These are phyloP conservation scores for Ceratocystis lukuohia DNA, from an alignment of 2,329 filamentous ascomycete species.

Conservation along the genomic window DNA sequence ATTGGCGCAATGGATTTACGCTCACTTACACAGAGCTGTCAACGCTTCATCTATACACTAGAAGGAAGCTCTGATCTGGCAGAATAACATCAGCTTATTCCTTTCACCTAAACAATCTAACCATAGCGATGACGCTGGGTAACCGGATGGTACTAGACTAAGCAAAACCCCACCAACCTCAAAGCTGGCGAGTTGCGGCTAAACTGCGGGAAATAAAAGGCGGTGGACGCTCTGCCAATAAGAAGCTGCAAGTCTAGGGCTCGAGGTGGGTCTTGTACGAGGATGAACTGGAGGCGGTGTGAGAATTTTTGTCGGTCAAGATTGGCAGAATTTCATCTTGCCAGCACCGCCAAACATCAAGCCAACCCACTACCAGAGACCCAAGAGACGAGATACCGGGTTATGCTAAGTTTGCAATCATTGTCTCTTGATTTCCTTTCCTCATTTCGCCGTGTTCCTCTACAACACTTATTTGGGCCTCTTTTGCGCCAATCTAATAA, in stretches of 20 bases:
- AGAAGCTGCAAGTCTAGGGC: not conserved
- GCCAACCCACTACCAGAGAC: not conserved
- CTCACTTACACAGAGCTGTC: not conserved
- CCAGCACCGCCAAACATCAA: conserved; percentile 8
- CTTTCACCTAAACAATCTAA: not conserved
- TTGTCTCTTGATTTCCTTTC: not conserved
- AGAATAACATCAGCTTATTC: conserved; percentile 6
- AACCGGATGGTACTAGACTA: not conserved
- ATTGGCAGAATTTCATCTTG: conserved; percentile 28
- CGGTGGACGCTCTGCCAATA: conserved; percentile 18
- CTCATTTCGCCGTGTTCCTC: not conserved
- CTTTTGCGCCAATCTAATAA: not conserved
- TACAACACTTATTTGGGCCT: not conserved
- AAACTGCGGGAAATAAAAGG: conserved; percentile 15
- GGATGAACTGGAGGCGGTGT: conserved; percentile 27
- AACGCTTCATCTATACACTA: not conserved
- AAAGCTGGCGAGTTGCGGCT: conserved; percentile 4
- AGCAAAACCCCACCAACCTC: conserved; percentile 12
- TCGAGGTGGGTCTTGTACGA: conserved; percentile 1
- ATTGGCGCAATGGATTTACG: not conserved
- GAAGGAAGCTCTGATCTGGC: conserved; percentile 11
- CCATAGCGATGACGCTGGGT: conserved; percentile 8
- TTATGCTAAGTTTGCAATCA: not conserved
- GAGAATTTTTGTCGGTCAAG: conserved; percentile 32
- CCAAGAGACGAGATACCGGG: not conserved